Percentiles rank a stretch among this genome's conserved stretches.
phyloP scores from a whole-genome alignment of 164 flowering plant genomes.

The Liriodendron chinense region DNA sequence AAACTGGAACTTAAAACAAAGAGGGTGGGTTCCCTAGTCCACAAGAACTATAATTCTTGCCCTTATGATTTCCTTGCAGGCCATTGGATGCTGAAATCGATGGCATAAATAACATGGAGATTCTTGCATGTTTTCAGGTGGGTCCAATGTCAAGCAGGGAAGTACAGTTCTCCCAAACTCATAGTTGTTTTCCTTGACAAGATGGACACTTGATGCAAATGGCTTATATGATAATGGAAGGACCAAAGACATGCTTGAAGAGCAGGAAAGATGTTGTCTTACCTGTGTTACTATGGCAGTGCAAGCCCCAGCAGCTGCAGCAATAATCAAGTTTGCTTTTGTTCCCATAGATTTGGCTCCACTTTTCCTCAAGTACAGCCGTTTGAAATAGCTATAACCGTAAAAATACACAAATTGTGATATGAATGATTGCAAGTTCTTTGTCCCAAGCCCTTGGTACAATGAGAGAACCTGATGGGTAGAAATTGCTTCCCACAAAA shows the following conservation, averaged over 20 bases:
- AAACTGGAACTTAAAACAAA: not conserved
- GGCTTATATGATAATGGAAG: not conserved
- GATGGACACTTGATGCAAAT: not conserved
- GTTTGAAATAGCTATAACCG: conserved; percentile 65
- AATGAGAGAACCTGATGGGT: conserved; percentile 50
- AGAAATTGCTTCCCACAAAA: conserved; percentile 66
- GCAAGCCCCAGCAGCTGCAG: conserved; percentile 77
- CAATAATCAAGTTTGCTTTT: conserved; percentile 59
- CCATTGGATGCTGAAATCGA: not conserved
- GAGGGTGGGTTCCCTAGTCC: not conserved
- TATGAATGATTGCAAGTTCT: conserved; percentile 65
- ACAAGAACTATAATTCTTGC: not conserved
- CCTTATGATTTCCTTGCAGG: not conserved
- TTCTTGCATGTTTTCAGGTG: not conserved
- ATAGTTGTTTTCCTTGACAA: not conserved
- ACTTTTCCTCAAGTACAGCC: conserved; percentile 39
- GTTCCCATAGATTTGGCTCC: conserved; percentile 59
- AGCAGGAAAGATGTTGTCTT: conserved; percentile 7
- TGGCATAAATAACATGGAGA: not conserved
- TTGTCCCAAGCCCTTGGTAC: conserved; percentile 74
- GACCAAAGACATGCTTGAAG: not conserved
- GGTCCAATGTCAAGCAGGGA: not conserved
- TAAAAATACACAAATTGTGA: conserved; percentile 66
- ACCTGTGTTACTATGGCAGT: conserved; percentile 60
- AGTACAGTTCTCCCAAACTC: not conserved